Percentiles rank a stretch among this genome's conserved stretches.
These are phyloP conservation scores for Lanmaoa rubissima DNA, from an alignment of 768 basidiomycete genomes.

Conservation along the genomic window DNA sequence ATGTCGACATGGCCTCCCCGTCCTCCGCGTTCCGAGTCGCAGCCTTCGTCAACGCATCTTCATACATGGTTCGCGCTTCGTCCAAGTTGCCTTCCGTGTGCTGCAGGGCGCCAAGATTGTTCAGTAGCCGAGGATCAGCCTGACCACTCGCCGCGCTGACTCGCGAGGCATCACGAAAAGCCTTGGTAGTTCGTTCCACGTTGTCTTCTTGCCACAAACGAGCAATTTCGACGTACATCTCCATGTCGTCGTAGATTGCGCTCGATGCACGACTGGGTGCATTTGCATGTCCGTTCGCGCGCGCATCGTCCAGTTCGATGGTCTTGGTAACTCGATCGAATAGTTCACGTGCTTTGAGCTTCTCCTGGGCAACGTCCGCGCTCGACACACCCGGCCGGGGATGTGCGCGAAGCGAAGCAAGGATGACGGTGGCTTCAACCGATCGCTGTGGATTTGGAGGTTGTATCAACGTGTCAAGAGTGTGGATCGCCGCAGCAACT, in stretches of 20 bases:
- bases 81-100: constrained; percentile 63
- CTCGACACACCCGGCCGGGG: constrained; percentile 77
- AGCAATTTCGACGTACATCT: constrained; percentile 90
- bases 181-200: constrained; percentile 67
- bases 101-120: constrained; percentile 75
- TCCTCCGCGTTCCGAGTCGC: constrained; percentile 43
- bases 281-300: constrained; percentile 40
- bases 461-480: constrained; percentile 74
- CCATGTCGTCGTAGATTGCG: constrained; percentile 70
- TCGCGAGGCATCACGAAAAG: constrained; percentile 70
- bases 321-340: constrained; percentile 73
- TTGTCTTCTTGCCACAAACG: constrained; percentile 84
- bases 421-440: constrained; percentile 82
- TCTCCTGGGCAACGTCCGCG: constrained; percentile 71
- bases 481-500: constrained; percentile 80
- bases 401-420: constrained; percentile 84
- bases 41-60: constrained; percentile 66
- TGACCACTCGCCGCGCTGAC: constrained; percentile 53
- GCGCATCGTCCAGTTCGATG: constrained; percentile 61
- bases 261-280: constrained; percentile 40
- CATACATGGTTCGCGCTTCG: constrained; percentile 65
- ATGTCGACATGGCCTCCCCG: constrained; percentile 73
- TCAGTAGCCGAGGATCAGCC: constrained; percentile 66
- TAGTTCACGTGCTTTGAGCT: constrained; percentile 70
- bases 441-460: constrained; percentile 62